Evolutionary conservation across 768 basidiomycete species (phyloP).

Genomic region (Hygrocybe punicea): DNA sequence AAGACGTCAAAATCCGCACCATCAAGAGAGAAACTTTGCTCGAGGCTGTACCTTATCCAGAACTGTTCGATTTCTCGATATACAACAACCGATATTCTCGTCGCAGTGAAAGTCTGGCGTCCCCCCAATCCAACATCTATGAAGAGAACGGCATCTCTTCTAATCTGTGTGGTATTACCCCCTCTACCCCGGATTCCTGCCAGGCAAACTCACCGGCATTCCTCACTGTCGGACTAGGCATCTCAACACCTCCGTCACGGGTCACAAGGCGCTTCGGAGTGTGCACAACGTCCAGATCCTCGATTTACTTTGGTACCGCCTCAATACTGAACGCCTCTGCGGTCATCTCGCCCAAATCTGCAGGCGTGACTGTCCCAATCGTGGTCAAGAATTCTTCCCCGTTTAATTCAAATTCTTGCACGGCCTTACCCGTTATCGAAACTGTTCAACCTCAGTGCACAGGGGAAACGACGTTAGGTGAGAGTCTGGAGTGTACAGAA

Average conservation of each 20-base stretch:
- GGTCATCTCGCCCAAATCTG: no score
- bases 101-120: neutral
- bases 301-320: neutral
- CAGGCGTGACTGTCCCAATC: no score
- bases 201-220: neutral
- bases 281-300: neutral
- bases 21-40: neutral
- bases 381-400: no score
- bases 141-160: neutral
- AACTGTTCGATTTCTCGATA: constrained; percentile 5
- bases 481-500: neutral
- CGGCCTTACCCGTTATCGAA: no score
- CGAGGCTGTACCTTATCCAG: constrained; percentile 1
- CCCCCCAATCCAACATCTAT: neutral
- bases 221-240: neutral
- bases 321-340: neutral
- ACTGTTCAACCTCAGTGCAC: no score
- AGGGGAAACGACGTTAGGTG: neutral
- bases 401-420: no score
- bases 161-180: neutral
- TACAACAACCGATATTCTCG: neutral
- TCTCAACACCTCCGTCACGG: neutral
- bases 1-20: neutral
- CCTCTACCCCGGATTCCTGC: neutral
- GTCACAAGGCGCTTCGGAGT: neutral